Percentiles rank a stretch among this genome's conserved stretches.
Evolutionary conservation across 2,329 filamentous ascomycete genomes (phyloP).

Genomic region (Xylaria hypoxylon): DNA sequence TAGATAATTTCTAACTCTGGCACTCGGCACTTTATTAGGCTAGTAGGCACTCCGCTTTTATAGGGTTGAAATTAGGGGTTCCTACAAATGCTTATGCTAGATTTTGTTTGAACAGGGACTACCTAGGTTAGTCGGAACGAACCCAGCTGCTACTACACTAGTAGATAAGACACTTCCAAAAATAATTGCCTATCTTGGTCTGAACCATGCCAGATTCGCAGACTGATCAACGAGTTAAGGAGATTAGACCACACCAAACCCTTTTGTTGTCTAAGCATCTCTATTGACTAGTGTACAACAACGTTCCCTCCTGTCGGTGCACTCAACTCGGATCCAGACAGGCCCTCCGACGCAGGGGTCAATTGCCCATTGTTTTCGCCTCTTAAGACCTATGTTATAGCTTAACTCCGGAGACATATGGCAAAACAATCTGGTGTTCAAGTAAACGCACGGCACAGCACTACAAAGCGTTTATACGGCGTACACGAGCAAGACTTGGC

Average conservation of each 20-base stretch:
- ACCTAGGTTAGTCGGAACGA: background rate
- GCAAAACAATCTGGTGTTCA: background rate
- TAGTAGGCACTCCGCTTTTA: too few species aligned
- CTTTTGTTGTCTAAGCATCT: background rate
- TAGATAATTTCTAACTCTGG: too few species aligned
- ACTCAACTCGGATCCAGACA: background rate
- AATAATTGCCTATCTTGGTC: background rate
- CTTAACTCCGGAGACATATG: background rate
- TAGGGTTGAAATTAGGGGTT: background rate
- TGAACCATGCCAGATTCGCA: background rate
- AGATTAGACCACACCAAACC: background rate
- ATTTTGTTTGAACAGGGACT: background rate
- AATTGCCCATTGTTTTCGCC: too few species aligned
- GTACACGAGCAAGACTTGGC: background rate
- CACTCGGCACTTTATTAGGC: too few species aligned
- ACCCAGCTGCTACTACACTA: background rate
- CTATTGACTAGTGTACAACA: background rate
- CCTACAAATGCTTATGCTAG: too few species aligned
- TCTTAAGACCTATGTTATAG: background rate
- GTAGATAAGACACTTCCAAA: background rate
- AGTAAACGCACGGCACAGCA: background rate
- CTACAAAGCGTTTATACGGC: background rate
- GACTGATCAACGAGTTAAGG: background rate
- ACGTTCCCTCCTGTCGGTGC: background rate
- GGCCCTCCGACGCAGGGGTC: background rate